Evolutionary conservation across 2,329 filamentous ascomycete genomes (phyloP), one percentile per base, ranked within the genome.

Genomic region (Colletotrichum sp.): DNA sequence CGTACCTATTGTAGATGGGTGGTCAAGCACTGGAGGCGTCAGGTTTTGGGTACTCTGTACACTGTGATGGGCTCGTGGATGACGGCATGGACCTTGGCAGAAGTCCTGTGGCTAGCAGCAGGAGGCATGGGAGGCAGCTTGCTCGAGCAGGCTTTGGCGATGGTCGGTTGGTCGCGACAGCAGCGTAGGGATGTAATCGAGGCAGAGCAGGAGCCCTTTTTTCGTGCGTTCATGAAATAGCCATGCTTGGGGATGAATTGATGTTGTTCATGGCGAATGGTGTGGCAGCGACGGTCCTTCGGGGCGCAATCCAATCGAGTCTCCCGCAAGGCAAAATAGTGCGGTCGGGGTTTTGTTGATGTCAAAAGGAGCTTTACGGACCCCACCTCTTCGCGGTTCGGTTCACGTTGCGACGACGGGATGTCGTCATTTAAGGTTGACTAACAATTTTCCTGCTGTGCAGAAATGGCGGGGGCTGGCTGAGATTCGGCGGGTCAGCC

Each of bases 211-310:
- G 39, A 49, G 39, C 39, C 9, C 39, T n/a, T n/a, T 5, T n/a
- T n/a, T 49, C 12, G 39, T n/a, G 39, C 18, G 9, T 12, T 49
- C 39, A 49, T 49, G 39, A 49, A 49, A 12, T n/a, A 0, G 0
- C 9, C 39, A 49, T 49, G 39, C 0, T 49, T 49, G 39, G 12
- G 5, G 12, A 49, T 12, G 1, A 12, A n/a, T 0, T 1, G 1
- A 12, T 12, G 9, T 49, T 49, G 18, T 30, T 49, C 0, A 49
- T 49, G 39, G 18, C 39, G 18, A 12, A 49, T 49, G 39, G 39
- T 49, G 1, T n/a, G 39, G 8, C 39, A 49, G 39, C 39, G 15
- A 49, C 4, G 39, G 39, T 49, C 18, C 18, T 49, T 49, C 26
- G 39, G 39, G 18, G 39, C 18, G 18, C 2, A 44, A 6, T 44